Conservation (phyloP, 179 eudicot genomes). For the Camellia oleifera region DNA sequence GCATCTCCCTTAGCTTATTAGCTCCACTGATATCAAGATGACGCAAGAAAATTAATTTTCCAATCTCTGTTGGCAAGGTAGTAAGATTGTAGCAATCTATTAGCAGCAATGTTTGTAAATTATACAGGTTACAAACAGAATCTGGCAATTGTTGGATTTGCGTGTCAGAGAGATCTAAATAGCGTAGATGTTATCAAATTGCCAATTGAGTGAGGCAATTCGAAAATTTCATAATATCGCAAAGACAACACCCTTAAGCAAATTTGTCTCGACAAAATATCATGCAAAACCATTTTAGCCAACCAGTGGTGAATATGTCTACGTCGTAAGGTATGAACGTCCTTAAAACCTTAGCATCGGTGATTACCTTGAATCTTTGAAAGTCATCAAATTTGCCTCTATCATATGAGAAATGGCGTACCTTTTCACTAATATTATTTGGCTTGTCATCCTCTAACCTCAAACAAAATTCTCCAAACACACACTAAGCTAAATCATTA, state of each 20-base stretch:
- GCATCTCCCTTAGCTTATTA: slow-evolving; percentile 10
- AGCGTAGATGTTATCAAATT: slow-evolving; percentile 18
- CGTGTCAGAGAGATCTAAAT: slow-evolving; percentile 16
- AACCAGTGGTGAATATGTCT: not conserved
- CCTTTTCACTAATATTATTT: not conserved
- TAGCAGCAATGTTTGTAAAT: slow-evolving; percentile 18
- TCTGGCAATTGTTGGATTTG: slow-evolving; percentile 10
- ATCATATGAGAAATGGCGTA: not conserved
- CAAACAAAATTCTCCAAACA: not conserved
- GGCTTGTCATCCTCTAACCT: not conserved
- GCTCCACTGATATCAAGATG: slow-evolving; percentile 12
- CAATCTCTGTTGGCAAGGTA: slow-evolving; percentile 5
- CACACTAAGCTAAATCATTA: slow-evolving; percentile 23
- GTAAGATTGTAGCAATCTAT: not conserved
- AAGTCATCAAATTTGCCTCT: not conserved
- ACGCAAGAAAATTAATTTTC: slow-evolving; percentile 1
- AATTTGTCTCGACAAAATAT: not conserved
- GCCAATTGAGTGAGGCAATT: slow-evolving; percentile 11
- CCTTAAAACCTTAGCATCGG: slow-evolving; percentile 4
- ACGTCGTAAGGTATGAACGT: slow-evolving; percentile 13
- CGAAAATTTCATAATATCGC: not conserved
- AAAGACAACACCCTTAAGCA: slow-evolving; percentile 18
- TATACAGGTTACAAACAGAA: slow-evolving; percentile 12
- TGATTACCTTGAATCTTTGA: not conserved
- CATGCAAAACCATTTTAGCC: not conserved